Conservation (phyloP, 2,329 filamentous ascomycete species). For the Phoma sp. region DNA sequence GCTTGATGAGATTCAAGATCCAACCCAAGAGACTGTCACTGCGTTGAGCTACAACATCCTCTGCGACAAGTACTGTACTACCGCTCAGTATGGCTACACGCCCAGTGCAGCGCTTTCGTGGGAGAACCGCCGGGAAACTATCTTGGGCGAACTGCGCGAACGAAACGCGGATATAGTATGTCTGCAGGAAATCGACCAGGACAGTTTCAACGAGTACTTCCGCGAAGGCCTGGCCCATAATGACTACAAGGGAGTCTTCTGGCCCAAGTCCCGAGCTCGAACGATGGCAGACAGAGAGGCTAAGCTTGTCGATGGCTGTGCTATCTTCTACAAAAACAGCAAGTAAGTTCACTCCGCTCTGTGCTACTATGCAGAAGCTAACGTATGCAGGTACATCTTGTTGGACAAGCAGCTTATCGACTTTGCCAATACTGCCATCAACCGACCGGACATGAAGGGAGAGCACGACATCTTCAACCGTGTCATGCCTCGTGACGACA, state of each 20-base stretch:
- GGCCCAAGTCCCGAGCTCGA: slow-evolving; percentile 85
- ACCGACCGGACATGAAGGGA: slow-evolving; percentile 94
- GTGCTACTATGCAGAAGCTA: slow-evolving; percentile 5
- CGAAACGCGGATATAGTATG: slow-evolving; percentile 89
- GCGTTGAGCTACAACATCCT: slow-evolving; percentile 95
- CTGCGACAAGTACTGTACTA: slow-evolving; percentile 90
- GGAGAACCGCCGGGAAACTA: slow-evolving; percentile 83
- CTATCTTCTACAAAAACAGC: slow-evolving; percentile 93
- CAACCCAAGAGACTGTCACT: slow-evolving; percentile 70
- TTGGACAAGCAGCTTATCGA: slow-evolving; percentile 95
- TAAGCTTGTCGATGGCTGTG: slow-evolving; percentile 91
- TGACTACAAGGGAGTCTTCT: slow-evolving; percentile 94
- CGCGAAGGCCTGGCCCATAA: slow-evolving; percentile 82
- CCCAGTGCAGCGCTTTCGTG: slow-evolving; percentile 81
- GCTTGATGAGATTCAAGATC: slow-evolving; percentile 65
- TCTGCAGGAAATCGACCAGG: slow-evolving; percentile 90
- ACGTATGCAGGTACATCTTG: slow-evolving; percentile 68
- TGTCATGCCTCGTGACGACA: slow-evolving; percentile 98
- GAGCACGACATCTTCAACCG: slow-evolving; percentile 98
- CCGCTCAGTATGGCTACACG: slow-evolving; percentile 86
- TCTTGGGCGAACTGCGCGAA: slow-evolving; percentile 80
- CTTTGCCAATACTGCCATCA: slow-evolving; percentile 90
- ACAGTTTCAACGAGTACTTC: slow-evolving; percentile 91
- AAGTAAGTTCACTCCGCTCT: slow-evolving; percentile 60
- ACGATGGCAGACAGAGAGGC: slow-evolving; percentile 92